Conservation (phyloP, 2,329 filamentous ascomycete species). For the Gremmenia infestans region DNA sequence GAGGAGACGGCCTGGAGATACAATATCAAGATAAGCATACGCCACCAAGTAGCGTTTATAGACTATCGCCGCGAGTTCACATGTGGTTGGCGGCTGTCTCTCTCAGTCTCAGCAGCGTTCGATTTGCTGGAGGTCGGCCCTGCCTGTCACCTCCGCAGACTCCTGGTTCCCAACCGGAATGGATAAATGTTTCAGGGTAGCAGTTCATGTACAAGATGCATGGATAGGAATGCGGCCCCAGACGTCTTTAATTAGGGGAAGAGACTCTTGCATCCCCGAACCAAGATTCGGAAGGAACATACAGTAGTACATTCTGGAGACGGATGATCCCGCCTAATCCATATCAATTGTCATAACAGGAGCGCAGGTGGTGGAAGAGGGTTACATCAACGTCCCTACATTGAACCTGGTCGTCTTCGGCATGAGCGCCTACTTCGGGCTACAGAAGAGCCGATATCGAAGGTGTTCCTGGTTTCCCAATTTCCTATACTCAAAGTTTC, state of each 20-base stretch:
- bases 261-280: conserved; percentile 23
- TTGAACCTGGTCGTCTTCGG: conserved; percentile 8
- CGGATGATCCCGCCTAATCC: conserved; percentile 6
- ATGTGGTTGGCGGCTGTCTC: no score
- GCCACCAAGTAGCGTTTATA: neutral
- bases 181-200: neutral
- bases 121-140: no score
- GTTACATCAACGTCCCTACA: neutral
- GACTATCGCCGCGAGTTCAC: no score
- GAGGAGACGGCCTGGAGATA: neutral
- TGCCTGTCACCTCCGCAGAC: no score
- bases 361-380: neutral
- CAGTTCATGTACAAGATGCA: conserved; percentile 17
- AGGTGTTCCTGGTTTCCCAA: neutral
- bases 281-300: conserved; percentile 18
- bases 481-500: neutral
- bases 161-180: conserved; percentile 1
- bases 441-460: conserved; percentile 12
- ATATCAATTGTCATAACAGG: neutral
- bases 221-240: conserved; percentile 9
- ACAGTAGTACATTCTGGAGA: neutral
- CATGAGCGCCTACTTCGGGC: conserved; percentile 10
- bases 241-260: conserved; percentile 24
- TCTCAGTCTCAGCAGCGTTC: no score
- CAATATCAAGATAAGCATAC: conserved; percentile 19